phyloP scores from a whole-genome alignment of 2,329 filamentous ascomycete genomes.

The Hypoxylon sp. region DNA sequence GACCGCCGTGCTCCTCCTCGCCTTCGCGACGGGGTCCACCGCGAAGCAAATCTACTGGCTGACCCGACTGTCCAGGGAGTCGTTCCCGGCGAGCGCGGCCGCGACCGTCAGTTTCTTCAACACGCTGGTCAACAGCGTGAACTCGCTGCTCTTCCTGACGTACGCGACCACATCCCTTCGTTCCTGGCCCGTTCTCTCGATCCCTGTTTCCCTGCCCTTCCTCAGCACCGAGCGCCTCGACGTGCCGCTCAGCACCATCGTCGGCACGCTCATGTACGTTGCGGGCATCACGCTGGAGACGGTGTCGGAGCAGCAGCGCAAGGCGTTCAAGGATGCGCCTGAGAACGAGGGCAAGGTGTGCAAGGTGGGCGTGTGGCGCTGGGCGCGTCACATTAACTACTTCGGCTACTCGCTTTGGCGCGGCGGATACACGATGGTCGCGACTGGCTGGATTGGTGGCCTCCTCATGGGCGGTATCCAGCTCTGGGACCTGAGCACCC shows the following conservation, averaged over 20 bases:
- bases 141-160: slow-evolving; percentile 68
- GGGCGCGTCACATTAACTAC: slow-evolving; percentile 60
- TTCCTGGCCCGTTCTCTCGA: slow-evolving; percentile 38
- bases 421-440: slow-evolving; percentile 54
- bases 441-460: slow-evolving; percentile 56
- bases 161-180: slow-evolving; percentile 60
- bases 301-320: slow-evolving; percentile 69
- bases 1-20: slow-evolving; percentile 64
- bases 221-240: slow-evolving; percentile 52
- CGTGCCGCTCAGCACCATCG: slow-evolving; percentile 57
- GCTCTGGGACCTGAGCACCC: slow-evolving; percentile 52
- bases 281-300: slow-evolving; percentile 69
- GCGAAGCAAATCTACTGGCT: slow-evolving; percentile 72
- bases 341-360: slow-evolving; percentile 59
- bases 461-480: slow-evolving; percentile 51
- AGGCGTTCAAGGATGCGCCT: slow-evolving; percentile 57
- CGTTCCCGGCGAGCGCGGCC: slow-evolving; percentile 62
- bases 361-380: slow-evolving; percentile 57
- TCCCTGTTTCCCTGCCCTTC: slow-evolving; percentile 42
- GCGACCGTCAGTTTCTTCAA: slow-evolving; percentile 66
- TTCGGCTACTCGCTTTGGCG: slow-evolving; percentile 56
- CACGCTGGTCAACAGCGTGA: slow-evolving; percentile 67
- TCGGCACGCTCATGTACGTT: slow-evolving; percentile 65
- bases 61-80: slow-evolving; percentile 62
- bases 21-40: slow-evolving; percentile 66